These are phyloP conservation scores for Tetrapisispora fleetii DNA, from an alignment of 805 yeast species.

Conservation along the genomic window DNA sequence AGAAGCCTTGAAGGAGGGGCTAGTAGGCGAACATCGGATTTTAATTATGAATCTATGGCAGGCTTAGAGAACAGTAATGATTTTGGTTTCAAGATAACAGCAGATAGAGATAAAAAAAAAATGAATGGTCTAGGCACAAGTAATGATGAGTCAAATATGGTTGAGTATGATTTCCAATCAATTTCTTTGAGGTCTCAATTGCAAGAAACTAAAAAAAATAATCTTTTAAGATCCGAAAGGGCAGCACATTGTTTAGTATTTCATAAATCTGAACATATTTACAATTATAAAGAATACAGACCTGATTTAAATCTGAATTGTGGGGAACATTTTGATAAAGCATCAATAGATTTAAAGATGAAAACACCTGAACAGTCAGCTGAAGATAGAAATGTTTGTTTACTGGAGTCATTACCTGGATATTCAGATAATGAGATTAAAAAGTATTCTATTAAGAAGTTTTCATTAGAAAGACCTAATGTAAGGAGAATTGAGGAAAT, in stretches of 20 bases:
- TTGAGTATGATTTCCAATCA: slow-evolving; percentile 13
- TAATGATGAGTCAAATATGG: neutral
- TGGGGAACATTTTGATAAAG: slow-evolving; percentile 7
- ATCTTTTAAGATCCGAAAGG: slow-evolving; percentile 16
- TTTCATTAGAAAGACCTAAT: slow-evolving; percentile 10
- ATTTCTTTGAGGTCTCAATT: slow-evolving; percentile 16
- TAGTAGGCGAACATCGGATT: no score
- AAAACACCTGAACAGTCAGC: neutral
- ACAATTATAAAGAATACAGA: slow-evolving; percentile 9
- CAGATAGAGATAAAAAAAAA: neutral
- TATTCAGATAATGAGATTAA: slow-evolving; percentile 10
- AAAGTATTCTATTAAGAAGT: neutral
- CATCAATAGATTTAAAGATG: neutral
- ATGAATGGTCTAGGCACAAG: no score
- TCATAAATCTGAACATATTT: slow-evolving; percentile 14
- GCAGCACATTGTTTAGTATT: slow-evolving; percentile 26
- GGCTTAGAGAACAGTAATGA: no score
- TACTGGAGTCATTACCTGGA: slow-evolving; percentile 9
- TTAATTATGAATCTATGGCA: neutral
- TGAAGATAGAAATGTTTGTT: neutral
- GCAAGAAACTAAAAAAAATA: slow-evolving; percentile 15
- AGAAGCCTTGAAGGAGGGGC: neutral
- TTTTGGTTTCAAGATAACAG: no score
- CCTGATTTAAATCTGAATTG: slow-evolving; percentile 23
- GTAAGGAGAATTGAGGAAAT: slow-evolving; percentile 15